These are phyloP conservation scores for Leishmania arabica DNA, from an alignment of 208 protist genomes.

Conservation along the genomic window DNA sequence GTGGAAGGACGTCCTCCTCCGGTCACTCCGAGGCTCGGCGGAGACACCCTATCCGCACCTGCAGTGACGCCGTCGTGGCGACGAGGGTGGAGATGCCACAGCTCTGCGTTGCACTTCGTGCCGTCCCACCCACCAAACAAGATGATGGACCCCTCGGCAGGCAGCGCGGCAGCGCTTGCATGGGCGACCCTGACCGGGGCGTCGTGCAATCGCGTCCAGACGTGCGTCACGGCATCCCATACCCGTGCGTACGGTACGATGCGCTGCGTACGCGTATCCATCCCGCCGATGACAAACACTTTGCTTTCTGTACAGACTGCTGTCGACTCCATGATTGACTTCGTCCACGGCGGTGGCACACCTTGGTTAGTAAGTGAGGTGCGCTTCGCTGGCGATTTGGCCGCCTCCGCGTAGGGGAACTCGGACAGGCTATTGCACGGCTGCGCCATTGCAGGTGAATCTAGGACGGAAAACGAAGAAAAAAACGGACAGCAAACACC, in stretches of 20 bases:
- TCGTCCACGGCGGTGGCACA: conserved; percentile 1
- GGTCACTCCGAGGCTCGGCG: neutral
- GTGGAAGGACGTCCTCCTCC: neutral
- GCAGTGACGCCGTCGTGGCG: neutral
- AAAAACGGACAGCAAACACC: neutral
- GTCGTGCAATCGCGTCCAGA: conserved; percentile 15
- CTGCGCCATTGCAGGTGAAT: neutral
- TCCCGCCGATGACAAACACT: conserved; percentile 11
- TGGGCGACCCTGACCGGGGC: conserved; percentile 11
- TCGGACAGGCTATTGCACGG: neutral
- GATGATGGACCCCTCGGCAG: conserved; percentile 2
- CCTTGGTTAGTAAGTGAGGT: neutral
- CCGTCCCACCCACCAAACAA: conserved; percentile 20
- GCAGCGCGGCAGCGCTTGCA: conserved; percentile 12
- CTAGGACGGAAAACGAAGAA: no score
- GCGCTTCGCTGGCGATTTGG: conserved; percentile 7
- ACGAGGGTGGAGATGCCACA: conserved; percentile 11
- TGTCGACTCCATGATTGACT: conserved; percentile 4
- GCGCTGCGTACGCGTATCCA: neutral
- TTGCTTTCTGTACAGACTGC: conserved; percentile 3
- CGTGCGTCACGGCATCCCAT: conserved; percentile 9
- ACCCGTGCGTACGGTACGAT: conserved; percentile 6
- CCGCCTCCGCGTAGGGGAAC: conserved; percentile 14
- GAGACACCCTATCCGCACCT: neutral
- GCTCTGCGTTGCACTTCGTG: conserved; percentile 11